phyloP scores from a whole-genome alignment of 2,329 filamentous ascomycete species.

The Mollisia scopiformis region DNA sequence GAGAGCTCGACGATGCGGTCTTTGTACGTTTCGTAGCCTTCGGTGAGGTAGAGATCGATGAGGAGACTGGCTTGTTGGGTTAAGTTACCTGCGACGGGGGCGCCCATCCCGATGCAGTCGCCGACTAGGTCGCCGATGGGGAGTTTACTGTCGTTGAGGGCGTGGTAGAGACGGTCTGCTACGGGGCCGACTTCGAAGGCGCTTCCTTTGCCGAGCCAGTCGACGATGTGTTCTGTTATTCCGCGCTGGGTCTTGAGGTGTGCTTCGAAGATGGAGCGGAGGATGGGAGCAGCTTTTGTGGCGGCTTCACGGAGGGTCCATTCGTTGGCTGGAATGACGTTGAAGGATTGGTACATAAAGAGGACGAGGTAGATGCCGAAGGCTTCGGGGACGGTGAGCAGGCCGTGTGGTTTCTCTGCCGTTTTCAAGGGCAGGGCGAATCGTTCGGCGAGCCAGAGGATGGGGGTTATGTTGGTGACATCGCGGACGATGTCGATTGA shows the following conservation, averaged over 20 bases:
- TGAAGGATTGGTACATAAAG: slow-evolving; percentile 56
- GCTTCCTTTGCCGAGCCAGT: slow-evolving; percentile 51
- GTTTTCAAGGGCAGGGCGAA: slow-evolving; percentile 65
- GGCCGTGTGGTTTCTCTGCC: slow-evolving; percentile 58
- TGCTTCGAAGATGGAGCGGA: slow-evolving; percentile 45
- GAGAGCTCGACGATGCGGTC: slow-evolving; percentile 52
- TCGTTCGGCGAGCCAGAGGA: slow-evolving; percentile 52
- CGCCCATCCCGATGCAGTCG: slow-evolving; percentile 52
- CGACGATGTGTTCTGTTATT: slow-evolving; percentile 44
- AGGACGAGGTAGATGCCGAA: slow-evolving; percentile 49
- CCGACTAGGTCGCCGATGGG: slow-evolving; percentile 51
- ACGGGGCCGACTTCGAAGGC: slow-evolving; percentile 51
- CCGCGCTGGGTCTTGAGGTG: slow-evolving; percentile 50
- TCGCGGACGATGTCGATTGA: slow-evolving; percentile 54
- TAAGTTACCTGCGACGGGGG: slow-evolving; percentile 52
- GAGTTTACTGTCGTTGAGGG: slow-evolving; percentile 47
- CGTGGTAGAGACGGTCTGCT: slow-evolving; percentile 55
- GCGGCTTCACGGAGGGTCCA: slow-evolving; percentile 51
- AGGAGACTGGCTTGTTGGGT: slow-evolving; percentile 56
- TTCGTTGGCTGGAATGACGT: slow-evolving; percentile 51
- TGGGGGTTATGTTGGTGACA: slow-evolving; percentile 63
- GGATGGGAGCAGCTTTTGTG: slow-evolving; percentile 41
- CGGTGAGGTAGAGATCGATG: slow-evolving; percentile 54
- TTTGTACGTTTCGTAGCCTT: slow-evolving; percentile 53
- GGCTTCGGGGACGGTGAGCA: slow-evolving; percentile 48